A percentile compares a stretch with the other conserved stretches of the same genome.
These are phyloP conservation scores for Murraya paniculata DNA, from an alignment of 345 rosid genomes.

Conservation along the genomic window DNA sequence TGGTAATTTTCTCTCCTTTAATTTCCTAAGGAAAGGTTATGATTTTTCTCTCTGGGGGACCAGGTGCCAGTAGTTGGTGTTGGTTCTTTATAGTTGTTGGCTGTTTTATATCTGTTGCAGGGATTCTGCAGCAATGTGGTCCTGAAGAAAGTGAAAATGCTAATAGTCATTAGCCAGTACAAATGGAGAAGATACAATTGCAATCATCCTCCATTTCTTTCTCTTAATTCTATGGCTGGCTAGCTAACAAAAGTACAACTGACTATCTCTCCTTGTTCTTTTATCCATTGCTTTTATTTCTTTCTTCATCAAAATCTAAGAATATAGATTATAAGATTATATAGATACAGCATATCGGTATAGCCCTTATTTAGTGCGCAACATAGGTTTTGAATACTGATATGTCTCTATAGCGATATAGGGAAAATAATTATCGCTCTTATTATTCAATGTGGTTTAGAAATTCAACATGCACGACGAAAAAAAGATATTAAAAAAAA, in stretches of 20 bases:
- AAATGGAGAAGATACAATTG: neutral
- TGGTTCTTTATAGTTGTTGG: slow-evolving; percentile 50
- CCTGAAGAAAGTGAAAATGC: slow-evolving; percentile 16
- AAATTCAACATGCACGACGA: too few relatives aligned
- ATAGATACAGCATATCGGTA: too few relatives aligned
- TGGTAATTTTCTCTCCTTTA: neutral
- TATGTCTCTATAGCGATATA: too few relatives aligned
- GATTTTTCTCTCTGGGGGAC: slow-evolving; percentile 38
- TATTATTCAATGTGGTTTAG: too few relatives aligned
- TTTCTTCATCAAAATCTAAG: too few relatives aligned
- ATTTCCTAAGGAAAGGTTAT: neutral
- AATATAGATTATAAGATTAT: too few relatives aligned
- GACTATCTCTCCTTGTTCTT: neutral
- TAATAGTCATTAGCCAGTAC: slow-evolving; percentile 5
- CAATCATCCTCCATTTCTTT: neutral
- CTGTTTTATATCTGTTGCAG: slow-evolving; percentile 42
- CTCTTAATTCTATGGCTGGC: neutral
- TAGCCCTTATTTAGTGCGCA: too few relatives aligned
- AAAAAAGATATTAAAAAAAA: too few relatives aligned
- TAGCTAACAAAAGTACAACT: neutral
- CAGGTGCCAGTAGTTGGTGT: slow-evolving; percentile 40
- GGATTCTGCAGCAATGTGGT: slow-evolving; percentile 35
- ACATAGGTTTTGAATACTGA: too few relatives aligned
- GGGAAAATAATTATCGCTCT: too few relatives aligned
- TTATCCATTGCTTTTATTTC: neutral